Conservation (phyloP, 441 rosid species). For the Adansonia gregorii region DNA sequence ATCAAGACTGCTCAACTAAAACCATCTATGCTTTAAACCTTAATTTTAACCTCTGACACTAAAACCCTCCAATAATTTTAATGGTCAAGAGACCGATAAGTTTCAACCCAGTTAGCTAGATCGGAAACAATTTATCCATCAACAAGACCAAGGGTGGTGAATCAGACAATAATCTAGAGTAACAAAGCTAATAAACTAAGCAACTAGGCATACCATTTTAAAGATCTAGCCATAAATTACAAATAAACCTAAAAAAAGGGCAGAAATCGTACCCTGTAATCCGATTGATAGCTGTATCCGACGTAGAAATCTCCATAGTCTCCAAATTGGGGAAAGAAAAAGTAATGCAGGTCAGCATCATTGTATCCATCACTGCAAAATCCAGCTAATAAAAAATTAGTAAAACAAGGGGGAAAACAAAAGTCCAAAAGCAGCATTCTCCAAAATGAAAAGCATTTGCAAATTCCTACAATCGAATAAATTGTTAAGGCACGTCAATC, state of each 20-base stretch:
- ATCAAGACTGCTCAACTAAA: neutral
- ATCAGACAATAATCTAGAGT: neutral
- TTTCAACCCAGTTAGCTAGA: neutral
- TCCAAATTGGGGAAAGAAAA: constrained; percentile 87
- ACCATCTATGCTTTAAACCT: neutral
- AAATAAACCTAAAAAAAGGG: neutral
- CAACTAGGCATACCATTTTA: neutral
- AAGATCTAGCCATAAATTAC: neutral
- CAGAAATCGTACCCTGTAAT: constrained; percentile 72
- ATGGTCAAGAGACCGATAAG: neutral
- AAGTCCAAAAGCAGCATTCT: neutral
- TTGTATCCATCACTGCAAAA: constrained; percentile 85
- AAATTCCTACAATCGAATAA: neutral
- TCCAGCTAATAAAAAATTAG: constrained; percentile 12
- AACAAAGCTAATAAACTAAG: neutral
- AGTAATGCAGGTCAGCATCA: constrained; percentile 86
- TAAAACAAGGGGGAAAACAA: neutral
- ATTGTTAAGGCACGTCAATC: neutral
- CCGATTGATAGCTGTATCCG: constrained; percentile 61
- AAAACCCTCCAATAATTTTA: neutral
- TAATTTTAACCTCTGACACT: neutral
- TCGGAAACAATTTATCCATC: neutral
- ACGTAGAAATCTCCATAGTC: constrained; percentile 67
- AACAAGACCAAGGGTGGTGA: neutral
- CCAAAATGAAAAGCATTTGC: neutral